A percentile compares a stretch with the other conserved stretches of the same genome.
Evolutionary conservation across 257 asterid genomes (phyloP).

Genomic region (Solanum neorickii): DNA sequence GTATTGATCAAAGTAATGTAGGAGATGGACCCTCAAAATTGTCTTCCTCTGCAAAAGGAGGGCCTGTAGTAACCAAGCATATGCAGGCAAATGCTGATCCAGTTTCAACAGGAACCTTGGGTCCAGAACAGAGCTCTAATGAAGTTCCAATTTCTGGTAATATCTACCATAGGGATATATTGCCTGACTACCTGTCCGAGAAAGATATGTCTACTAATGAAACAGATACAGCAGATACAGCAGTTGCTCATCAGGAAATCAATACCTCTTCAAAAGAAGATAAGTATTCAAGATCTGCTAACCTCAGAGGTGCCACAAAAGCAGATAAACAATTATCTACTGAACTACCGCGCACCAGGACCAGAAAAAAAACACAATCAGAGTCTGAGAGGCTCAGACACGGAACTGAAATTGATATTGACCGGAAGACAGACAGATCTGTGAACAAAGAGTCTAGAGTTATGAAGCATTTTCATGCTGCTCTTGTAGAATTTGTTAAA

Average conservation of each 20-base stretch:
- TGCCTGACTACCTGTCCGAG: not conserved
- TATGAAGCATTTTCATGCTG: conserved; percentile 41
- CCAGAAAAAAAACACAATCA: conserved; percentile 10
- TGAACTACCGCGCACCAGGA: conserved; percentile 17
- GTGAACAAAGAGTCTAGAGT: conserved; percentile 34
- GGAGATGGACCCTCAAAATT: conserved; percentile 15
- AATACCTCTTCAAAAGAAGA: conserved; percentile 26
- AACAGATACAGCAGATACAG: conserved; percentile 6
- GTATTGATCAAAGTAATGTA: conserved; percentile 20
- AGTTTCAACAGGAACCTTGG: conserved; percentile 7
- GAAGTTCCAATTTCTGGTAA: conserved; percentile 8
- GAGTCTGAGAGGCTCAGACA: conserved; percentile 29
- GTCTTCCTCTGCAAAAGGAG: conserved; percentile 42
- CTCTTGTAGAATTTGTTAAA: conserved; percentile 66
- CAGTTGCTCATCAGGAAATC: conserved; percentile 7
- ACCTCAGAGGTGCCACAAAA: conserved; percentile 4
- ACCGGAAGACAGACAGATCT: conserved; percentile 16
- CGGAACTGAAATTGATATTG: conserved; percentile 20
- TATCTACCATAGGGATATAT: conserved; percentile 2
- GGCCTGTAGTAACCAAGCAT: conserved; percentile 24
- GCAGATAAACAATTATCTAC: conserved; percentile 15
- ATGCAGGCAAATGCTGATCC: conserved; percentile 17
- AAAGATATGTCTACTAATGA: conserved; percentile 1
- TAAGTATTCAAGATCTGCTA: conserved; percentile 20
- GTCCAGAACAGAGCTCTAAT: conserved; percentile 16